These are phyloP conservation scores for Laetiporus sulphureus DNA, from an alignment of 1,284 basidiomycete species.

Conservation along the genomic window DNA sequence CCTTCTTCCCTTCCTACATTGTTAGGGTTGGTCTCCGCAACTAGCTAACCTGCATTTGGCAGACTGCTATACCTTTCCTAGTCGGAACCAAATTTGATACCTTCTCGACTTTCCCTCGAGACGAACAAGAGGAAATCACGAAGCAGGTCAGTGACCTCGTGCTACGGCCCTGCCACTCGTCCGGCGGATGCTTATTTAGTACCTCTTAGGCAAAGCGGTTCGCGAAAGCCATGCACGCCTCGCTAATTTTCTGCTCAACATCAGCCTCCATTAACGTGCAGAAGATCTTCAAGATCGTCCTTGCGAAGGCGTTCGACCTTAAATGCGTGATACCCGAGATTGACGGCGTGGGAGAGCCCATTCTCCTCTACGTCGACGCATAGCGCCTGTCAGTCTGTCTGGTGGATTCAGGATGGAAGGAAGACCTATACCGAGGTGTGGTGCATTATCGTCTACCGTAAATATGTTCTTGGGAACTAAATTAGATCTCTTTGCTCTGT, in stretches of 20 bases:
- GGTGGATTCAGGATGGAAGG: neutral
- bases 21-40: no score
- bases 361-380: constrained; percentile 89
- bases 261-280: constrained; percentile 98
- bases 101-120: constrained; percentile 91
- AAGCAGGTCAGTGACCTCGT: constrained; percentile 64
- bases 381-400: constrained; percentile 24
- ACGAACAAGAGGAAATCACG: constrained; percentile 98
- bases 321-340: constrained; percentile 98
- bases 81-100: constrained; percentile 98
- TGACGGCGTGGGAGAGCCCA: constrained; percentile 88
- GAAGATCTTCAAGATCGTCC: constrained; percentile 98
- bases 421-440: neutral
- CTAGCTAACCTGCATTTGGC: constrained; percentile 2
- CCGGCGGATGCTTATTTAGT: no score
- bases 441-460: neutral
- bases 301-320: constrained; percentile 84
- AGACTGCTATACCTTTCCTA: constrained; percentile 94
- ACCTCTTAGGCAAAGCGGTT: constrained; percentile 80
- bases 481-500: no score
- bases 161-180: no score
- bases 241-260: constrained; percentile 96
- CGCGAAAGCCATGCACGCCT: constrained; percentile 97
- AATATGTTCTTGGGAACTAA: no score
- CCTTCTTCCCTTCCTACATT: neutral